A percentile compares a stretch with the other conserved stretches of the same genome.
These are phyloP conservation scores for Tarenaya hassleriana DNA, from an alignment of 345 rosid genomes.

Conservation along the genomic window DNA sequence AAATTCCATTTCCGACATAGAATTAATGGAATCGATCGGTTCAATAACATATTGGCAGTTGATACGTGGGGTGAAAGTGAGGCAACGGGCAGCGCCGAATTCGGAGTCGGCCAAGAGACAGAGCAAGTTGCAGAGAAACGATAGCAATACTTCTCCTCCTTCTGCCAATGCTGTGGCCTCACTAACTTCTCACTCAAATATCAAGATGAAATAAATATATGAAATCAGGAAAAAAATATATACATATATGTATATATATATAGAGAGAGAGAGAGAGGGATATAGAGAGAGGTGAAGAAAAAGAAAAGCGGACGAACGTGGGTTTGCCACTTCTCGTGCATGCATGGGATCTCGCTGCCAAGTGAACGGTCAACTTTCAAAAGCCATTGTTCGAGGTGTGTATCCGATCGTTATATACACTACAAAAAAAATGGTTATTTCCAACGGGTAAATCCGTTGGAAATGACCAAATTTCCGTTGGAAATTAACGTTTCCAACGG, in stretches of 20 bases:
- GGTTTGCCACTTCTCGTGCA: constrained; percentile 35
- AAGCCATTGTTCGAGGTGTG: constrained; percentile 17
- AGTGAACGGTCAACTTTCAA: constrained; percentile 24
- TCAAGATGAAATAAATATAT: no score
- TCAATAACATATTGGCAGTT: constrained; percentile 35
- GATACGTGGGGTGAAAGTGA: constrained; percentile 94
- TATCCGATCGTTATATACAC: background rate
- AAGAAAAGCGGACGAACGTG: constrained; percentile 10
- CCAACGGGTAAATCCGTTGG: no score
- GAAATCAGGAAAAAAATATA: constrained; percentile 22
- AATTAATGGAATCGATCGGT: background rate
- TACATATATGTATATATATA: constrained; percentile 3
- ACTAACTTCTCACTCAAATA: constrained; percentile 28
- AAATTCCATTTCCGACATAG: background rate
- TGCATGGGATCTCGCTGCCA: constrained; percentile 38
- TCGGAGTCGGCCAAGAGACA: constrained; percentile 48
- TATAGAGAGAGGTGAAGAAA: background rate
- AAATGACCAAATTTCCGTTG: no score
- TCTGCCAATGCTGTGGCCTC: constrained; percentile 23
- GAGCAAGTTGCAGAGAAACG: constrained; percentile 61
- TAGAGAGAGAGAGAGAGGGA: constrained; percentile 14
- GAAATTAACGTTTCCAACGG: no score
- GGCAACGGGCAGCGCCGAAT: constrained; percentile 59
- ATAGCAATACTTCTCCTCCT: constrained; percentile 39
- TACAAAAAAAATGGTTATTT: no score